phyloP scores from a whole-genome alignment of 179 eudicot species.

The Beta lomatogona region DNA sequence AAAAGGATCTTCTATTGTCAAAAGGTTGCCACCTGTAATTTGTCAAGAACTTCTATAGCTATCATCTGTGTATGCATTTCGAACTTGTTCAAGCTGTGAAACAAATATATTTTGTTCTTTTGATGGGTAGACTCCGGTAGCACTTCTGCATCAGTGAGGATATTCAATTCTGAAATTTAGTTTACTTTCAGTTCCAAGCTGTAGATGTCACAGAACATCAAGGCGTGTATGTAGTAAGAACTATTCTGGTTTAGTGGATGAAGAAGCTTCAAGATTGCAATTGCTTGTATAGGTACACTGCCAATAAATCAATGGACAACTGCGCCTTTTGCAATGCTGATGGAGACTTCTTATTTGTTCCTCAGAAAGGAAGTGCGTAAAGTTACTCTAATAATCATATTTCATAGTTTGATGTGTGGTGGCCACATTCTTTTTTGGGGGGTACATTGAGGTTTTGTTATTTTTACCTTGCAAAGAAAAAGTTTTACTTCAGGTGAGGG shows the following conservation, averaged over 20 bases:
- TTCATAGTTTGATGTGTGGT: background rate
- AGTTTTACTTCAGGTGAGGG: background rate
- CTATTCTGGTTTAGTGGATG: background rate
- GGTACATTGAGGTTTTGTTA: constrained; percentile 1
- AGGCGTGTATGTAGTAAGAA: background rate
- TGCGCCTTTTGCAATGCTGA: constrained; percentile 96
- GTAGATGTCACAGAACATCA: background rate
- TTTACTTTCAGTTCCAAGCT: background rate
- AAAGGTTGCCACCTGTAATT: background rate
- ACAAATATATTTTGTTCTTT: background rate
- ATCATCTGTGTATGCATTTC: background rate
- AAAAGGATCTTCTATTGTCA: background rate
- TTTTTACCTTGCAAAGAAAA: background rate
- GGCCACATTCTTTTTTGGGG: background rate
- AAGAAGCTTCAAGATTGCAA: constrained; percentile 7
- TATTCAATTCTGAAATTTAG: background rate
- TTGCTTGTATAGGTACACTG: constrained; percentile 62
- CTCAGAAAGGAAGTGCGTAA: constrained; percentile 93
- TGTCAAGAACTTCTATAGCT: background rate
- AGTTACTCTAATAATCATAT: constrained; percentile 3
- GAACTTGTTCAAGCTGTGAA: background rate
- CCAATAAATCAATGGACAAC: constrained; percentile 86
- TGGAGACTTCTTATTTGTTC: constrained; percentile 96
- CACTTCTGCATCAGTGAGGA: background rate
- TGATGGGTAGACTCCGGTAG: constrained; percentile 1